These are phyloP conservation scores for Fabrea salina DNA, from an alignment of 169 alveolate species.

Conservation along the genomic window DNA sequence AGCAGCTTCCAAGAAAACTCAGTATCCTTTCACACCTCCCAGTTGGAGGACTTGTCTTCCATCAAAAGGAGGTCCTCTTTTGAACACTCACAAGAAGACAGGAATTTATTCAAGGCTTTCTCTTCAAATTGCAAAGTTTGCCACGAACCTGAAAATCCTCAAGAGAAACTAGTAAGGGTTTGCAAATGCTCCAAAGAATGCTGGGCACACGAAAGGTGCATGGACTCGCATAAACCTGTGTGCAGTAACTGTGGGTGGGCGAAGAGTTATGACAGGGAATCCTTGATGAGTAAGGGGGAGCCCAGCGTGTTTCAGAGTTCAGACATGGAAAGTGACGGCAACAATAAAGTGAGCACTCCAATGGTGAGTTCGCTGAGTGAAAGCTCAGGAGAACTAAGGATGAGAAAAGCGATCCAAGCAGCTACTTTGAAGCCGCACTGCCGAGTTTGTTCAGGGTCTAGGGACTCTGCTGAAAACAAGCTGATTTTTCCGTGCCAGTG, in stretches of 20 bases:
- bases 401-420: conserved; percentile 8
- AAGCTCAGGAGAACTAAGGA: background rate
- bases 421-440: conserved; percentile 4
- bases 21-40: background rate
- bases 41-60: background rate
- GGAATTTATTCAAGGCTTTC: background rate
- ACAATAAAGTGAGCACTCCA: background rate
- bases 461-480: background rate
- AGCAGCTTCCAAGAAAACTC: conserved; percentile 19
- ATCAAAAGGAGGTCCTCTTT: background rate
- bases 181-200: background rate
- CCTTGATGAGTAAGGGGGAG: background rate
- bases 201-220: conserved; percentile 17
- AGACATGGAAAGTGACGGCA: background rate
- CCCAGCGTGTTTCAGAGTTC: background rate
- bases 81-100: background rate
- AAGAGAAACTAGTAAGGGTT: background rate
- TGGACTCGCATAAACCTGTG: background rate
- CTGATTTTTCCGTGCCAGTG: conserved; percentile 20
- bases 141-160: background rate
- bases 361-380: background rate
- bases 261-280: background rate
- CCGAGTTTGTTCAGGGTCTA: background rate
- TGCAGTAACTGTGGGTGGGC: background rate
- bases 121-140: background rate